Evolutionary conservation across 2,329 filamentous ascomycete genomes (phyloP), one percentile per base, ranked within the genome.

Genomic region (Achaetomium macrosporum): DNA sequence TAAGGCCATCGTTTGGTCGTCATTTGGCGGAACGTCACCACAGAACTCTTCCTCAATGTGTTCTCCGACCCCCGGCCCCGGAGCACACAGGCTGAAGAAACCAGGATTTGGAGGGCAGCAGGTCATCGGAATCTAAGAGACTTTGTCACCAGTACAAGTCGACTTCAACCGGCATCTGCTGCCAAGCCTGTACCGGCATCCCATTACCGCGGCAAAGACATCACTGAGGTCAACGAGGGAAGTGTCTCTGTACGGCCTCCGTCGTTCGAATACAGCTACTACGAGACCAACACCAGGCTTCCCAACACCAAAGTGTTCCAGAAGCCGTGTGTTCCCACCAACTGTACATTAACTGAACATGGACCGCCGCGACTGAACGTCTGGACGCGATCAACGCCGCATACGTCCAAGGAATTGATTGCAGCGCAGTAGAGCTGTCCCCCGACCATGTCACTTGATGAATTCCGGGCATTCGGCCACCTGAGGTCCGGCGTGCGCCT

Each of bases 401-500:
- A 61, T 36, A 47, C 63, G 0, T 68, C 77, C 0, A 87, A 87
- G 51, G 58, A 69, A 0, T 73, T 79, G 0, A 71, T 86, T 12
- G 72, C 81, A 0, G 64, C 61, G 1, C 77, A 81, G 52, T 65
- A 59, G 0, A 47, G 63, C 0, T 83, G 79, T 45, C 79, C 82
- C 0, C 11, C 51, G 0, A 59, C 73, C 19, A 66, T 86, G 51
- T 69, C 74, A 0, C 53, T 81, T 0, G 73, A 76, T 0, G 80
- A 86, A 49, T 84, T 74, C 61, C 76, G 78, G 47, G 68, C 73
- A 0, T 72, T 84, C n/a, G 69, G 71, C 0, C 61, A 72, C 0
- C 57, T 85, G 2, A 71, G 76, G 0, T 61, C 75, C 1, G 80
- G 80, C 0, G 53, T 69, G 16, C 60, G 64, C 1, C 64, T 82